Evolutionary conservation across 345 rosid genomes (phyloP).

Genomic region (Populus deltoides): DNA sequence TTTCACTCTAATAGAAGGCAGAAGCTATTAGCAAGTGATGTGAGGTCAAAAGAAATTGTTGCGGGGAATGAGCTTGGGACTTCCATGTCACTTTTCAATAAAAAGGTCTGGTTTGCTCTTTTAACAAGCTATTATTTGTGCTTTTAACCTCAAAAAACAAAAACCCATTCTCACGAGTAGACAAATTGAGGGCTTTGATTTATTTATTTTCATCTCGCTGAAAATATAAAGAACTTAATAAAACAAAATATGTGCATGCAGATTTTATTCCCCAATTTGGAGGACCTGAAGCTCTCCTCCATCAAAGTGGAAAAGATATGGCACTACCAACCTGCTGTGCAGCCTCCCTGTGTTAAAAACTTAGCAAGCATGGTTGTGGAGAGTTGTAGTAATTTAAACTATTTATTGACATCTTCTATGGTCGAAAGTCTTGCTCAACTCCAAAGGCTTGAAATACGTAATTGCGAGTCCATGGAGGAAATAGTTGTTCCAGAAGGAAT

Average conservation of each 20-base stretch:
- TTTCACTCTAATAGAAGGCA: neutral
- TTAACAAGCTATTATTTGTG: no score
- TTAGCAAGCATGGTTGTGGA: neutral
- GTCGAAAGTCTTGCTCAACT: constrained; percentile 2
- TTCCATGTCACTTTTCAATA: neutral
- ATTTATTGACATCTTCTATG: constrained; percentile 6
- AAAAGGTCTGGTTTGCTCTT: neutral
- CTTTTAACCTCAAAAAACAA: neutral
- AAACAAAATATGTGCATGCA: neutral
- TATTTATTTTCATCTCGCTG: neutral
- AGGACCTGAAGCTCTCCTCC: neutral
- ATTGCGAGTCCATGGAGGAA: neutral
- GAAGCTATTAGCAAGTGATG: neutral
- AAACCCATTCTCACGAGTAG: no score
- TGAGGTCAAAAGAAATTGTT: neutral
- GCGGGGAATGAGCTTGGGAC: neutral
- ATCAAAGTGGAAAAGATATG: constrained; percentile 1
- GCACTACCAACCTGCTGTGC: neutral
- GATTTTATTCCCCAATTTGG: constrained; percentile 5
- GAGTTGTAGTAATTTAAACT: constrained; percentile 2
- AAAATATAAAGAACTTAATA: neutral
- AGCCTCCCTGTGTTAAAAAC: neutral
- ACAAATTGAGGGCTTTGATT: no score
- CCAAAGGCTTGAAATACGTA: neutral
- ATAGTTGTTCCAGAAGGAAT: neutral